Conservation (phyloP, 73 alveolate genomes). For the Paramecium sonneborni region DNA sequence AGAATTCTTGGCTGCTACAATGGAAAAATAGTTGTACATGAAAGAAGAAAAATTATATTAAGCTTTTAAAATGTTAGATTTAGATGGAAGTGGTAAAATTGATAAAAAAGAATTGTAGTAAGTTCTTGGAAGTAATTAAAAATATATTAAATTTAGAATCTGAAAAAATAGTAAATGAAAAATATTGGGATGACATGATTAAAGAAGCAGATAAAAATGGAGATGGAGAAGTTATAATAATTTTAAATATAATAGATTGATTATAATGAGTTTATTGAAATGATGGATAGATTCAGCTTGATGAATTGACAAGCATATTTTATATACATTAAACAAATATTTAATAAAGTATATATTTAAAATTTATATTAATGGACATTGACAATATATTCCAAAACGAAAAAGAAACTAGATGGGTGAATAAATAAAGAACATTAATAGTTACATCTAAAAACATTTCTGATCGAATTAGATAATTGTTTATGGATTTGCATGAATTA, state of each 20-base stretch:
- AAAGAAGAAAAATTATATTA: conserved; percentile 63
- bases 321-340: not conserved
- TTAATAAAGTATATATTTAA: not conserved
- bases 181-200: conserved; percentile 53
- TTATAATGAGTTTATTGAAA: conserved; percentile 55
- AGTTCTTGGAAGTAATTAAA: conserved; percentile 18
- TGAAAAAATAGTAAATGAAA: not conserved
- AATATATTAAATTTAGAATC: not conserved
- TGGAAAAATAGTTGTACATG: conserved; percentile 65
- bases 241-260: not conserved
- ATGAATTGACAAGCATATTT: not conserved
- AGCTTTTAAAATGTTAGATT: conserved; percentile 67
- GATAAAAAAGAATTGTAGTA: conserved; percentile 62
- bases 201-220: conserved; percentile 63
- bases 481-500: conserved; percentile 84
- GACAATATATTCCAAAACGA: conserved; percentile 65
- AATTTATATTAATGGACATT: conserved; percentile 56
- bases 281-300: conserved; percentile 52
- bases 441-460: conserved; percentile 92
- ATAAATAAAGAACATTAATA: conserved; percentile 91
- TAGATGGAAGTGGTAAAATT: conserved; percentile 70
- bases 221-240: conserved; percentile 51
- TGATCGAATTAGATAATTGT: conserved; percentile 84
- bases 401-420: conserved; percentile 85
- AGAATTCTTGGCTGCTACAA: conserved; percentile 72